phyloP scores from a whole-genome alignment of 768 basidiomycete genomes.

The Mycena filopes region DNA sequence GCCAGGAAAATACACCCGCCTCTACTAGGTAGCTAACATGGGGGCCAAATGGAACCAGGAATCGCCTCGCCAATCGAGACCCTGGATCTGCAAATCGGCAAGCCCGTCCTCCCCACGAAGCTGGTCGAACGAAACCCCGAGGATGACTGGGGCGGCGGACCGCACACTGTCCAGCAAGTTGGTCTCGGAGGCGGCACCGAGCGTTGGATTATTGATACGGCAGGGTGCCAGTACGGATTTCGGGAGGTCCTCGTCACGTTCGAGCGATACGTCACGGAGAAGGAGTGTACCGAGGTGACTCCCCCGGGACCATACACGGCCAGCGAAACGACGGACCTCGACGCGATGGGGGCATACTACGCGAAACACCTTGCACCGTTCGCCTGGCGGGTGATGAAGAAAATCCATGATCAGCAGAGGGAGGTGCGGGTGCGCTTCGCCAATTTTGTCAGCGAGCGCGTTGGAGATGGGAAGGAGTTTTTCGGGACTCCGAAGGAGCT shows the following conservation, averaged over 20 bases:
- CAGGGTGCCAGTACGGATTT: constrained; percentile 17
- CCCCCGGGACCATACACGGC: constrained; percentile 3
- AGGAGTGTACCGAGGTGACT: background rate
- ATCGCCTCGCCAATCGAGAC: constrained; percentile 8
- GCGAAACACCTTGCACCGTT: background rate
- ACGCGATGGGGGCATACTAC: background rate
- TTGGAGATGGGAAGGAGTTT: constrained; percentile 7
- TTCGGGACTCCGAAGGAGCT: constrained; percentile 13
- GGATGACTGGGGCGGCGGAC: background rate
- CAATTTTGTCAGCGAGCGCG: constrained; percentile 1
- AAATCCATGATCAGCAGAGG: background rate
- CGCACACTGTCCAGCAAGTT: constrained; percentile 9
- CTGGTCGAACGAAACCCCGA: background rate
- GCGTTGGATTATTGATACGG: constrained; percentile 14
- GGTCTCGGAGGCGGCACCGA: background rate
- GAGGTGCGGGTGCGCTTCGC: constrained; percentile 18
- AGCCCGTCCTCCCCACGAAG: background rate
- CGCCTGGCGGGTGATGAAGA: background rate
- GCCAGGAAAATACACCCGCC: too few species aligned
- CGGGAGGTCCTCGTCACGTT: constrained; percentile 8
- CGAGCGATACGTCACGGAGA: constrained; percentile 6
- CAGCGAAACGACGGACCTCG: constrained; percentile 14
- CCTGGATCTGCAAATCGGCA: constrained; percentile 10
- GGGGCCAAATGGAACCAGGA: too few species aligned
- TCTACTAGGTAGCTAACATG: too few species aligned